These are phyloP conservation scores for Olyra latifolia DNA, from an alignment of 176 grass and related monocot genomes.

Conservation along the genomic window DNA sequence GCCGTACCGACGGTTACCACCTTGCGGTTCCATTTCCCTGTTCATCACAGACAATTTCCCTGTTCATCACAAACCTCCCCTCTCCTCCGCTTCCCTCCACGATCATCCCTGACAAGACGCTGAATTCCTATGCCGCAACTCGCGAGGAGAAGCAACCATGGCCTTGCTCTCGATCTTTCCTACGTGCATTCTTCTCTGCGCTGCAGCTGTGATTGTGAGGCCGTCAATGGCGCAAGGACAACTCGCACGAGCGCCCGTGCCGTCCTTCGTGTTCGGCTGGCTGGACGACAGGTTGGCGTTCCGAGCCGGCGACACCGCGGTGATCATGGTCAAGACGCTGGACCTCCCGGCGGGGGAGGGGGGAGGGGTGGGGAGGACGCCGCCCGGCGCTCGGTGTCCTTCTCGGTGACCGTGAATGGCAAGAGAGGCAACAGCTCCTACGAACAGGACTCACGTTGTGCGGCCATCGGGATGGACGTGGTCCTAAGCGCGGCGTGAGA, in stretches of 20 bases:
- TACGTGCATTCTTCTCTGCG: not conserved
- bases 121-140: no score
- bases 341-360: conserved; percentile 10
- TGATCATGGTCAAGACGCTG: conserved; percentile 32
- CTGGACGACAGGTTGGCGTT: conserved; percentile 29
- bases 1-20: not conserved
- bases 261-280: conserved; percentile 58
- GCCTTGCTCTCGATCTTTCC: not conserved
- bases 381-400: conserved; percentile 12
- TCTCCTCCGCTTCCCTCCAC: not conserved
- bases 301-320: conserved; percentile 58
- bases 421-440: conserved; percentile 61
- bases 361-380: not conserved
- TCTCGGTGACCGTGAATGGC: conserved; percentile 53
- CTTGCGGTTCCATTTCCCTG: not conserved
- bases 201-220: not conserved
- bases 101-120: not conserved
- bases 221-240: no score
- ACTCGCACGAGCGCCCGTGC: not conserved
- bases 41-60: not conserved
- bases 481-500: no score
- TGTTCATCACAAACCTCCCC: no score
- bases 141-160: not conserved
- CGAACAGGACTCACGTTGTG: no score
- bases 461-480: no score